phyloP scores from a whole-genome alignment of 1,284 basidiomycete genomes.

The Tranzscheliella williamsii region DNA sequence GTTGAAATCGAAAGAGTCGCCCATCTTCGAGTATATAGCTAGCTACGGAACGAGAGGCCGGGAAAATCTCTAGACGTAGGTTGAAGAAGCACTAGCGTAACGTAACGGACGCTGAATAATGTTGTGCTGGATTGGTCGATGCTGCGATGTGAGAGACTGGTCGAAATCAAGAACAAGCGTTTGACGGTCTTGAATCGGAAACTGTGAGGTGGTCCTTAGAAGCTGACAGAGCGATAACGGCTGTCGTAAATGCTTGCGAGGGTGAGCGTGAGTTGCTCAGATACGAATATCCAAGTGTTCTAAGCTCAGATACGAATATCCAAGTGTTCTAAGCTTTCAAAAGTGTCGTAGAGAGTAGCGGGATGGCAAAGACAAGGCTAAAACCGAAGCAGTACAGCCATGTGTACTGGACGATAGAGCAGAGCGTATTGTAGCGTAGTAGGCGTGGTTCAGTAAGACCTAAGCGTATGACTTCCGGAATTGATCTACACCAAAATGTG shows the following conservation, averaged over 20 bases:
- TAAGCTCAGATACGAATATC: too few relatives aligned
- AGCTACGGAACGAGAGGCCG: neutral
- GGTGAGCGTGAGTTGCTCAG: too few relatives aligned
- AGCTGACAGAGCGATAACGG: slow-evolving; percentile 42
- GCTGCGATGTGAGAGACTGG: neutral
- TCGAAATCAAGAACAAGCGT: neutral
- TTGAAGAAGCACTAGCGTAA: slow-evolving; percentile 32
- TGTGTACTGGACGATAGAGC: too few relatives aligned
- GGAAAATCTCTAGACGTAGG: neutral
- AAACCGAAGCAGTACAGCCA: too few relatives aligned
- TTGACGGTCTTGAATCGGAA: neutral
- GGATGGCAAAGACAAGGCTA: too few relatives aligned
- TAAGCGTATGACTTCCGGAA: too few relatives aligned
- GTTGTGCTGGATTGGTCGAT: slow-evolving; percentile 6
- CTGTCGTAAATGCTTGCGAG: slow-evolving; percentile 10
- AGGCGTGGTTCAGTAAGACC: too few relatives aligned
- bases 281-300: too few relatives aligned
- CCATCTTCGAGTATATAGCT: slow-evolving; percentile 17
- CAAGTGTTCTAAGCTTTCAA: too few relatives aligned
- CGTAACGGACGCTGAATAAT: slow-evolving; percentile 33
- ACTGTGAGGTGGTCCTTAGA: neutral
- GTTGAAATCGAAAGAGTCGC: slow-evolving; percentile 43
- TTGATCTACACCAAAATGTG: too few relatives aligned
- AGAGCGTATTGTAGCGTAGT: too few relatives aligned
- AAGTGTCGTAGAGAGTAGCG: too few relatives aligned